Evolutionary conservation across 139 green algal species (phyloP), one percentile per base, ranked within the genome.

Genomic region (Chlamydomonas sphaeroides): DNA sequence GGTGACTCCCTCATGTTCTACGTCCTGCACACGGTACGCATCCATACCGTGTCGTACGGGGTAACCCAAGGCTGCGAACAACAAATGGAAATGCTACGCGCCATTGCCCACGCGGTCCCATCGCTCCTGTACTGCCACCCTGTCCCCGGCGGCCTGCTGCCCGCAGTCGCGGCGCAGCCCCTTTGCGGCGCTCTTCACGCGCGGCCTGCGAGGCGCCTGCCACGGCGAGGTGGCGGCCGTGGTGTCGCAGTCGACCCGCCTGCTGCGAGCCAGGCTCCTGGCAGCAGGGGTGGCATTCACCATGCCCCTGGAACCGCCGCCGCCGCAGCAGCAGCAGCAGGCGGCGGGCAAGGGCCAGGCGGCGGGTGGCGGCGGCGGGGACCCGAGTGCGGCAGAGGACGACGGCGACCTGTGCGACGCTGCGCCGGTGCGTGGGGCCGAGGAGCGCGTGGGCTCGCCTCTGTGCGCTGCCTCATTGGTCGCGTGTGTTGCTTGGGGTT

Each of bases 141-240:
- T n/a, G n/a, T n/a, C n/a, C n/a, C n/a, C n/a, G n/a, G n/a, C n/a
- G n/a, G 18, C 14, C 35, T 39, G 5, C 65, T 41, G 35, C 62
- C 15, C 35, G 63, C 86, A 89, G 84, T 74, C 71, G 38, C 61
- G 51, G n/a, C 78, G 80, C 26, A 78, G 84, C 33, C 86, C 85
- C 14, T 89, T 82, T 53, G 83, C 78, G 10, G 86, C 73, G 1
- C 83, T 93, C 33, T 95, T 95, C 77, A 73, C 83, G 0, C 78
- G 86, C 3, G 88, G 89, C n/a, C 57, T 92, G 48, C 84, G 80
- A 21, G 88, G 92, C 53, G 62, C n/a, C n/a, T n/a, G n/a, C n/a
- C n/a, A 66, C 2, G 59, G n/a, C 2, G 68, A 72, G 15, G 21
- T 87, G 33, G 89, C 91, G 15, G 91, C 91, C 20, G 35, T 92